Evolutionary conservation across 768 basidiomycete species (phyloP), one percentile per base, ranked within the genome.

Genomic region (Mrakia blollopis): DNA sequence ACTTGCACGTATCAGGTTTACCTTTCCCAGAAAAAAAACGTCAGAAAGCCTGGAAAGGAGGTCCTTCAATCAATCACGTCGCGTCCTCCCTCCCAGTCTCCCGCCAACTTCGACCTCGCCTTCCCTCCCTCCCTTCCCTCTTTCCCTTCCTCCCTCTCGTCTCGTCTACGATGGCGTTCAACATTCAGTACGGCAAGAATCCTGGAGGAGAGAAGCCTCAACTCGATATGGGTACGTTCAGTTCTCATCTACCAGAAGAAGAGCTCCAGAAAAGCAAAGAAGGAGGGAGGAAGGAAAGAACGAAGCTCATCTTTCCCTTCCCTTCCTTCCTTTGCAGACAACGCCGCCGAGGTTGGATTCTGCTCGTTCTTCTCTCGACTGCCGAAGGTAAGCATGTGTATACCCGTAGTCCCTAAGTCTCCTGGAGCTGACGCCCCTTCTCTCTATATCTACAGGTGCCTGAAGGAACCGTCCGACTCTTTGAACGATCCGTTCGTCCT

Each of bases 391-490:
- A 75, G 82, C n/a, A 11, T 7, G 23, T 18, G n/a, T 21, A 37
- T 35, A n/a, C 16, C 57, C 35, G 32, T n/a, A 11, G 39, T 44
- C 60, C 10, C 28, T 23, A 8, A 5, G 8, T 68, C 7, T 30
- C 21, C 0, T 37, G 25, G 41, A 16, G 61, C 75, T 75, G 35
- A 73, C 70, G n/a, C n/a, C n/a, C 21, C 52, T 28, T 7, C 28
- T 9, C 50, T 11, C 32, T 8, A 30, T 39, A 5, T 41, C 28
- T 47, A 4, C 78, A 86, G 85, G 83, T 83, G 73, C 80, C 83
- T 0, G 82, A 84, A 3, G 96, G 95, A 30, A 91, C 91, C 10
- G 86, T 98, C 70, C 89, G 97, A 18, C 88, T 99, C 23, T 98
- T 98, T 83, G 89, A 90, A 81, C 89, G 94, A 73, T 82, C 82